phyloP scores from a whole-genome alignment of 352 stramenopile genomes.

The Halophytophthora batemanensis region DNA sequence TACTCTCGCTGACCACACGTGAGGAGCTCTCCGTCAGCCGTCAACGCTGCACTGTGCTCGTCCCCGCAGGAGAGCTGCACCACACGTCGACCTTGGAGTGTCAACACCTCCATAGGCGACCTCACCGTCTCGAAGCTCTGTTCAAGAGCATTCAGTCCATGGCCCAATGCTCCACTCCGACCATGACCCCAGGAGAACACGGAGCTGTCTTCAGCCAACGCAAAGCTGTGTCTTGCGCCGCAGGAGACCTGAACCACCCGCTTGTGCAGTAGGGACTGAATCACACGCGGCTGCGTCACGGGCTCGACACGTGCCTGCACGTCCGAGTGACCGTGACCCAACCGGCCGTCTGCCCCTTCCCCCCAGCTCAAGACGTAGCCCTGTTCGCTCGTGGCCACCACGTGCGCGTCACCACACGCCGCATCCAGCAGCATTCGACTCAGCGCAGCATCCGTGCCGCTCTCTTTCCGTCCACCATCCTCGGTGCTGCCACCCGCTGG shows the following conservation, averaged over 20 bases:
- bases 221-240: constrained; percentile 55
- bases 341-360: constrained; percentile 35
- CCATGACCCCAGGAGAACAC: constrained; percentile 70
- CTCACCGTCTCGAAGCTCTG: constrained; percentile 28
- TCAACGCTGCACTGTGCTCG: constrained; percentile 51
- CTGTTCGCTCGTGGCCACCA: constrained; percentile 64
- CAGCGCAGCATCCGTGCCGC: constrained; percentile 31
- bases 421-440: constrained; percentile 59
- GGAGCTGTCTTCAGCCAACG: constrained; percentile 54
- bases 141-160: constrained; percentile 35
- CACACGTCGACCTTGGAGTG: constrained; percentile 38
- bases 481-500: too few species aligned
- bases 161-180: constrained; percentile 49
- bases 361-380: constrained; percentile 77
- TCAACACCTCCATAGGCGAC: constrained; percentile 50
- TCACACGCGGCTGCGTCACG: constrained; percentile 16
- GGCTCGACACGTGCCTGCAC: not conserved
- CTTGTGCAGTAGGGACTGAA: constrained; percentile 57
- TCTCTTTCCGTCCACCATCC: constrained; percentile 6
- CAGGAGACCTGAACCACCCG: constrained; percentile 58
- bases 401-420: constrained; percentile 54
- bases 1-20: constrained; percentile 63
- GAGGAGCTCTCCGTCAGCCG: constrained; percentile 39
- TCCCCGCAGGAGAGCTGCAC: constrained; percentile 53
- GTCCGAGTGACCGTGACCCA: constrained; percentile 16